Evolutionary conservation across 805 yeast genomes (phyloP).

Genomic region (Wickerhamomyces bovis): DNA sequence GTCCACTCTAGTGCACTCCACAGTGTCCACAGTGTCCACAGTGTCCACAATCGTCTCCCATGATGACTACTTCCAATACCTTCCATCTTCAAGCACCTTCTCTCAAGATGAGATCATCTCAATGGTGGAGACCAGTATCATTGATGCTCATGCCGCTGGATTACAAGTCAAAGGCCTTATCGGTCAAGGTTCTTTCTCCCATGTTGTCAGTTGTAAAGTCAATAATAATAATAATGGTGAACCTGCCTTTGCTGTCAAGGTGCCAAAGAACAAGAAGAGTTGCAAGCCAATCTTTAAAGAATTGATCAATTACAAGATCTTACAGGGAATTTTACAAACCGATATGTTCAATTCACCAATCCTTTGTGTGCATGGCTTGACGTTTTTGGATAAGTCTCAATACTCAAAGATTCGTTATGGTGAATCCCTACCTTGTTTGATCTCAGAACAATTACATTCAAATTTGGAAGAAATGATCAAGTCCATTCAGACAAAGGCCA

Average conservation of each 20-base stretch:
- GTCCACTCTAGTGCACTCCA: neutral
- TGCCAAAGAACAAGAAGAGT: slow-evolving; percentile 12
- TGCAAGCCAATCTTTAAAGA: slow-evolving; percentile 15
- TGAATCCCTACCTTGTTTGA: slow-evolving; percentile 17
- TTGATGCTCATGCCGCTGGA: neutral
- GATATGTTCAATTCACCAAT: slow-evolving; percentile 13
- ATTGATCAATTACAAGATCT: slow-evolving; percentile 13
- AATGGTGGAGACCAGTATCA: neutral
- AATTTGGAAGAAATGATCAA: slow-evolving; percentile 24
- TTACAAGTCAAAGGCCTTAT: neutral
- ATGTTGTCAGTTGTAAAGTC: slow-evolving; percentile 9
- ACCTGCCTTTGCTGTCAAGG: slow-evolving; percentile 14
- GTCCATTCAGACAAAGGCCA: neutral
- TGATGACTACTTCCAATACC: neutral
- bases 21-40: neutral
- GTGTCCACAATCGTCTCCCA: neutral
- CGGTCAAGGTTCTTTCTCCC: slow-evolving; percentile 19
- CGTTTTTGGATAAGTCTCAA: slow-evolving; percentile 10
- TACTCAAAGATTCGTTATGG: slow-evolving; percentile 8
- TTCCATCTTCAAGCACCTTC: neutral
- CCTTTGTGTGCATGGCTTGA: slow-evolving; percentile 14
- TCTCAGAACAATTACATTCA: slow-evolving; percentile 6
- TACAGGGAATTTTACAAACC: slow-evolving; percentile 7
- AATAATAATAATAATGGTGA: neutral
- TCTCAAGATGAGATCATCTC: neutral